Evolutionary conservation across 1,139 yeast genomes (phyloP).

Genomic region (Cylindricascospora bacillispora): DNA sequence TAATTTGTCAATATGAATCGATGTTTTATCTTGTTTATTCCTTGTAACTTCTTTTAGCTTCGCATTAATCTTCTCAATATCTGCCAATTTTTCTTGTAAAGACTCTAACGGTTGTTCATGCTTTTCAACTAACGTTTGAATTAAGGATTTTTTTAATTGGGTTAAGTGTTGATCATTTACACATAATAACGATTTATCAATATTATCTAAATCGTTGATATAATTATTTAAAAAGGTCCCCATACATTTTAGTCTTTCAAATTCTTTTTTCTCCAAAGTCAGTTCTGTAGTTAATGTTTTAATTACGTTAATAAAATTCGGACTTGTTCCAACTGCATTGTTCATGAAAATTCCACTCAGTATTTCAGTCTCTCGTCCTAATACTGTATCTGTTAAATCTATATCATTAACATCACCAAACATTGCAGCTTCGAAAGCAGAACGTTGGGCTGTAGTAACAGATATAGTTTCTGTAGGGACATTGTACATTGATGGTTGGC

Average conservation of each 20-base stretch:
- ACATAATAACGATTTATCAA: slow-evolving; percentile 14
- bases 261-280: slow-evolving; percentile 34
- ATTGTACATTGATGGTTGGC: background rate
- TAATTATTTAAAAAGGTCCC: slow-evolving; percentile 28
- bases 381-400: slow-evolving; percentile 43
- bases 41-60: slow-evolving; percentile 8
- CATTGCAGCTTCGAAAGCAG: slow-evolving; percentile 56
- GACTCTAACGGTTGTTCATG: slow-evolving; percentile 13
- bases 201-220: slow-evolving; percentile 19
- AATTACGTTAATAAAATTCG: slow-evolving; percentile 38
- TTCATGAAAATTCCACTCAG: slow-evolving; percentile 53
- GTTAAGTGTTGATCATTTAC: slow-evolving; percentile 16
- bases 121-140: slow-evolving; percentile 15
- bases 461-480: too few relatives aligned
- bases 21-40: slow-evolving; percentile 10
- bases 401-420: slow-evolving; percentile 64
- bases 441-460: slow-evolving; percentile 22
- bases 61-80: too few relatives aligned
- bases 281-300: slow-evolving; percentile 35
- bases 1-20: slow-evolving; percentile 13
- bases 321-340: slow-evolving; percentile 44
- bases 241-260: slow-evolving; percentile 32
- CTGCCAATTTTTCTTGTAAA: too few relatives aligned
- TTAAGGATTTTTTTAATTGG: slow-evolving; percentile 12
- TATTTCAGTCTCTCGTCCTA: slow-evolving; percentile 43